Evolutionary conservation across 2,329 filamentous ascomycete genomes (phyloP).

Genomic region (Calonectria naviculata): DNA sequence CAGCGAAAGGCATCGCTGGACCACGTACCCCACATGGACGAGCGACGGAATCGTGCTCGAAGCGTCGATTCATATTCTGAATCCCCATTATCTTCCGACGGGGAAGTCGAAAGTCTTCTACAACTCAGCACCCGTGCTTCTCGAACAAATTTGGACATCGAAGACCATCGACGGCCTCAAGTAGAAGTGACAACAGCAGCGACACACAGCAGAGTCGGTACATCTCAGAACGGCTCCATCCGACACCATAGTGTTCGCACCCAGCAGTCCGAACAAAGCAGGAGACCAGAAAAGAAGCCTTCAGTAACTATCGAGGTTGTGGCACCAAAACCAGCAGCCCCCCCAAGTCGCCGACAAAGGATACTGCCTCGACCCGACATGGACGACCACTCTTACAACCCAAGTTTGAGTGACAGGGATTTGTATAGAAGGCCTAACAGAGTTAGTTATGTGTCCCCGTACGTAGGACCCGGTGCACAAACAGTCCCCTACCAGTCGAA

Average conservation of each 20-base stretch:
- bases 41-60: neutral
- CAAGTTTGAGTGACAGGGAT: neutral
- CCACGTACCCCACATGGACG: neutral
- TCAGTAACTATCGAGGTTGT: neutral
- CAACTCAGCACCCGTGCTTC: neutral
- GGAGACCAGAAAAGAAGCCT: neutral
- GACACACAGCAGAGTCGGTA: neutral
- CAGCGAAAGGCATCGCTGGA: neutral
- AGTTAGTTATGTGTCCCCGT: neutral
- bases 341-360: neutral
- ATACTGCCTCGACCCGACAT: neutral
- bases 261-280: neutral
- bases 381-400: neutral
- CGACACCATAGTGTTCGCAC: neutral
- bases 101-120: neutral
- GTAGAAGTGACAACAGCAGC: neutral
- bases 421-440: neutral
- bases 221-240: neutral
- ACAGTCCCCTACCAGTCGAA: neutral
- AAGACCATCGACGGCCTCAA: neutral
- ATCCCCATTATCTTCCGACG: neutral
- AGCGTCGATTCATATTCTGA: neutral
- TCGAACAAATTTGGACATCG: neutral
- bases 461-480: neutral
- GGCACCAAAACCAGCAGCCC: neutral